These are phyloP conservation scores for Cladosporium oxysporum DNA, from an alignment of 2,329 filamentous ascomycete genomes.

Conservation along the genomic window DNA sequence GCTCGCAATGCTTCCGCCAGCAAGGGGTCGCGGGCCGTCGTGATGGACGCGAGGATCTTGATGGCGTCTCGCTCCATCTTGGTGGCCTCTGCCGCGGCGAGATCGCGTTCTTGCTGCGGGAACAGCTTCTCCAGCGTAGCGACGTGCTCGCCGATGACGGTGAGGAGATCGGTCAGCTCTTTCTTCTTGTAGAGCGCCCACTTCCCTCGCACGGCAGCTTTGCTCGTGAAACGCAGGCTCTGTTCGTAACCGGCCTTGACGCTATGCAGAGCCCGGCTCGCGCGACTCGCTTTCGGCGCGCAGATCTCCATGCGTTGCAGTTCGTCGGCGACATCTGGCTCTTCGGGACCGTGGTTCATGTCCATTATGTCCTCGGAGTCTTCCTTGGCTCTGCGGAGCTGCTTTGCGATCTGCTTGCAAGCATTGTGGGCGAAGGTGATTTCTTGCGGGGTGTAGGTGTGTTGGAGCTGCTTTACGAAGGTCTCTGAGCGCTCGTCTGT, in stretches of 20 bases:
- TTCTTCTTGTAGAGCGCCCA: conserved; percentile 9
- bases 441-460: background rate
- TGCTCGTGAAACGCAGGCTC: background rate
- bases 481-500: background rate
- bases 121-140: background rate
- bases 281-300: background rate
- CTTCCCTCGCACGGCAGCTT: background rate
- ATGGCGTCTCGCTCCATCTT: background rate
- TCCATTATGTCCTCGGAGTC: background rate
- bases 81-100: background rate
- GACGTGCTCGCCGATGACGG: background rate
- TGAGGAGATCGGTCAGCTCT: background rate
- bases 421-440: background rate
- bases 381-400: background rate
- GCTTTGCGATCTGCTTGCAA: background rate
- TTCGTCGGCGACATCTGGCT: too few relatives aligned
- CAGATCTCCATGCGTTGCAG: background rate
- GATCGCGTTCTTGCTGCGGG: background rate
- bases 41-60: too few relatives aligned
- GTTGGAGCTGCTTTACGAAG: background rate
- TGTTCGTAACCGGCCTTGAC: background rate
- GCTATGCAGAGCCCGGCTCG: background rate
- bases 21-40: too few relatives aligned
- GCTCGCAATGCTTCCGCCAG: too few relatives aligned
- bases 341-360: too few relatives aligned